phyloP scores from a whole-genome alignment of 1,139 yeast genomes.

The Eremothecium gossypii region DNA sequence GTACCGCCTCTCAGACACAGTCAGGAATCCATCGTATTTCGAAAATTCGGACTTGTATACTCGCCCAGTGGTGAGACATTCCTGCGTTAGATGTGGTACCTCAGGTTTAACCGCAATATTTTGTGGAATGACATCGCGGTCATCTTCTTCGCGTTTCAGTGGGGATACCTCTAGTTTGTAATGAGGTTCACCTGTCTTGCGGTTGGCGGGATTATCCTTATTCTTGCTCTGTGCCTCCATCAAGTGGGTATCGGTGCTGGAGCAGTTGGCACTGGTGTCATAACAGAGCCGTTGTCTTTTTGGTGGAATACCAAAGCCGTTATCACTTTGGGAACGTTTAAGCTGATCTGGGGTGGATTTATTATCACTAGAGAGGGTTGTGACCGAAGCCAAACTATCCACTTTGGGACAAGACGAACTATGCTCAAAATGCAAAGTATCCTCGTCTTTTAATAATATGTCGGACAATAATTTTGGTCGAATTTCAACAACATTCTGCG shows the following conservation, averaged over 20 bases:
- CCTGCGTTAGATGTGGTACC: too few species aligned
- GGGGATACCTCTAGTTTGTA: neutral
- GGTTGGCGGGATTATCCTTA: too few species aligned
- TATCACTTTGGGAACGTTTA: neutral
- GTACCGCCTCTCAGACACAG: constrained; percentile 14
- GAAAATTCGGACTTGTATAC: constrained; percentile 8
- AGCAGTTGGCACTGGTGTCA: too few species aligned
- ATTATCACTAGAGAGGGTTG: neutral
- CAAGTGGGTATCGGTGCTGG: too few species aligned
- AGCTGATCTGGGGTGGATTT: neutral
- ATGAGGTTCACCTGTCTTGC: too few species aligned
- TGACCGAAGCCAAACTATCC: neutral
- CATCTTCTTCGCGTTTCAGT: neutral
- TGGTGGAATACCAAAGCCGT: neutral
- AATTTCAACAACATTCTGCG: neutral
- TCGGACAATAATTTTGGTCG: constrained; percentile 2
- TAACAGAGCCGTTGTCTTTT: neutral
- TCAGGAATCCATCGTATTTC: constrained; percentile 12
- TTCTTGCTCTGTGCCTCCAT: too few species aligned
- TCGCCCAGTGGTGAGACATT: neutral
- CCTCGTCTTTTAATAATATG: neutral
- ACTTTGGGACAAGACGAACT: neutral
- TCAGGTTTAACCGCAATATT: too few species aligned
- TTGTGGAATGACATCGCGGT: too few species aligned
- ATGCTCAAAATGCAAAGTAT: neutral